These are phyloP conservation scores for Xylaria telfairii DNA, from an alignment of 495 filamentous ascomycete genomes.

Conservation along the genomic window DNA sequence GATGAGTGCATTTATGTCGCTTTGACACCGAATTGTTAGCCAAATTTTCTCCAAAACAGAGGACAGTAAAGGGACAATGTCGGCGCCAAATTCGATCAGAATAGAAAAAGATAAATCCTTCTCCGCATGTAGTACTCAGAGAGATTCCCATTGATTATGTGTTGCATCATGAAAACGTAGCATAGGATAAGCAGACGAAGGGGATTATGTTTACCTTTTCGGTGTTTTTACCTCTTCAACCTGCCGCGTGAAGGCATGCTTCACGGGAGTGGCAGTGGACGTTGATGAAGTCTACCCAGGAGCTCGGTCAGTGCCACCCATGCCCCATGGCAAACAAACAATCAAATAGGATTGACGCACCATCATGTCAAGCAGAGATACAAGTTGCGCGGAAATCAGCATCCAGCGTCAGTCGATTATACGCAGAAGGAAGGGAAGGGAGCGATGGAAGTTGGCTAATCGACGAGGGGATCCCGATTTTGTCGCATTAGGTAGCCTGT, in stretches of 20 bases:
- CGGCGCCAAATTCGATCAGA: constrained; percentile 56
- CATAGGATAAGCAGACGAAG: constrained; percentile 24
- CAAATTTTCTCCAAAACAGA: constrained; percentile 41
- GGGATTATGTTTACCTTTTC: constrained; percentile 75
- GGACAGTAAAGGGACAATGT: background rate
- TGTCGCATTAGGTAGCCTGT: constrained; percentile 5
- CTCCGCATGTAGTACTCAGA: constrained; percentile 93
- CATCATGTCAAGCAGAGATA: constrained; percentile 36
- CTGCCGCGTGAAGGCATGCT: constrained; percentile 77
- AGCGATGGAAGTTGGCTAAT: background rate
- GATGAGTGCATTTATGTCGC: constrained; percentile 93
- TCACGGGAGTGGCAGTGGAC: constrained; percentile 70
- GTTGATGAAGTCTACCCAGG: constrained; percentile 64
- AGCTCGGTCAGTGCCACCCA: constrained; percentile 24
- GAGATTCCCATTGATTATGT: constrained; percentile 99
- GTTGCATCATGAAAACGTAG: constrained; percentile 73
- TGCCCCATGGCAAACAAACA: background rate
- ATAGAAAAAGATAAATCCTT: constrained; percentile 66
- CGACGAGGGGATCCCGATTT: constrained; percentile 3
- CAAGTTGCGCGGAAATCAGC: constrained; percentile 33
- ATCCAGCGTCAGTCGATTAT: constrained; percentile 14
- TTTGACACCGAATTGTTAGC: constrained; percentile 45
- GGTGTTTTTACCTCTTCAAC: constrained; percentile 85
- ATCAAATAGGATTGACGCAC: constrained; percentile 25
- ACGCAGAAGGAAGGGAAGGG: background rate